These are phyloP conservation scores for Colletotrichum sp. DNA, from an alignment of 2,329 filamentous ascomycete species.

Conservation along the genomic window DNA sequence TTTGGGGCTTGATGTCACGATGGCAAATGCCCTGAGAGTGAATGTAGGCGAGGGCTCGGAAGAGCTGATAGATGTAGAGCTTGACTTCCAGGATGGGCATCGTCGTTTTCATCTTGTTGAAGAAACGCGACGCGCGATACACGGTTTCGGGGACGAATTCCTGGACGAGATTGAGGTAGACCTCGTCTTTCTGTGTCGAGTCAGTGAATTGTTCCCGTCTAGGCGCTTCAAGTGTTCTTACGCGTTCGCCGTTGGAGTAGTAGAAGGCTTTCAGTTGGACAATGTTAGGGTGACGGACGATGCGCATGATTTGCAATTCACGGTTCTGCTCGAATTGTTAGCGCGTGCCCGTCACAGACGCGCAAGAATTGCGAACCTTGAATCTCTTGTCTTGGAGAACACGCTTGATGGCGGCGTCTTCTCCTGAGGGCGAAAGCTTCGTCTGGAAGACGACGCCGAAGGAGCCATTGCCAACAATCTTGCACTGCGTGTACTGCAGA, in stretches of 20 bases:
- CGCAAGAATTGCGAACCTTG: constrained; percentile 69
- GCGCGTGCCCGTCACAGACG: not conserved
- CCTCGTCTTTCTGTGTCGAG: constrained; percentile 82
- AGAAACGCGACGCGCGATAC: constrained; percentile 96
- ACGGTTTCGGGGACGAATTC: constrained; percentile 99
- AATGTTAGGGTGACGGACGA: constrained; percentile 98
- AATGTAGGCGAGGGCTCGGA: constrained; percentile 97
- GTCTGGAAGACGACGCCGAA: constrained; percentile 99
- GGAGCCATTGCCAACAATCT: constrained; percentile 98
- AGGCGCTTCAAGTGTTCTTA: constrained; percentile 52
- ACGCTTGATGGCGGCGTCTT: constrained; percentile 98
- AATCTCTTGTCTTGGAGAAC: constrained; percentile 99
- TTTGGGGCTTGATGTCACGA: constrained; percentile 98
- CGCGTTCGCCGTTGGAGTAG: constrained; percentile 98
- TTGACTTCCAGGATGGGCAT: constrained; percentile 99
- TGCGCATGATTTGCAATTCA: constrained; percentile 99
- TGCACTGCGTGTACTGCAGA: constrained; percentile 98
- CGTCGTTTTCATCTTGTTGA: constrained; percentile 99
- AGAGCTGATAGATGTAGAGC: constrained; percentile 99
- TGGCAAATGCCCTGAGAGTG: constrained; percentile 99
- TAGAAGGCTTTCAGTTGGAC: constrained; percentile 99
- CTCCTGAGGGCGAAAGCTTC: constrained; percentile 95
- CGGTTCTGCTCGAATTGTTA: constrained; percentile 72
- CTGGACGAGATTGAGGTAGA: constrained; percentile 97
- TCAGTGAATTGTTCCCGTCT: not conserved